phyloP scores from a whole-genome alignment of 495 filamentous ascomycete species.

The Lepidopterella palustris region DNA sequence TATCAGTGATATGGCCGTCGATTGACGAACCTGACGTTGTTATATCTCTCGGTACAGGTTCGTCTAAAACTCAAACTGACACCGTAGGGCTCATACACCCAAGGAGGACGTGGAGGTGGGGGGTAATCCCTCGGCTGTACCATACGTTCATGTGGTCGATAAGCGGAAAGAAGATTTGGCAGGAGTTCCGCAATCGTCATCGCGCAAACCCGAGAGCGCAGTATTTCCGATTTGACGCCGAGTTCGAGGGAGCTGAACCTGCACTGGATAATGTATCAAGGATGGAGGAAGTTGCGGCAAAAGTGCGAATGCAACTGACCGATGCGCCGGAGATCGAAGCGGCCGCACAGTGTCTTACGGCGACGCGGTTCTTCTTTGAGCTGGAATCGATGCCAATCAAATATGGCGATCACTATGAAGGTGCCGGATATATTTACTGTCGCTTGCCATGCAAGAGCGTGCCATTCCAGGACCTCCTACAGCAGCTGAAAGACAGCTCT shows the following conservation, averaged over 20 bases:
- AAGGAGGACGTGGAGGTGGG: background rate
- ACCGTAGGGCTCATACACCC: background rate
- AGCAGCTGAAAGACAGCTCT: background rate
- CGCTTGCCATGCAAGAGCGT: background rate
- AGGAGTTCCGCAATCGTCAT: background rate
- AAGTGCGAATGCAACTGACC: background rate
- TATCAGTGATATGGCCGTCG: background rate
- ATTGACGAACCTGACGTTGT: background rate
- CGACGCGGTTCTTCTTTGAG: background rate
- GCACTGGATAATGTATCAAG: background rate
- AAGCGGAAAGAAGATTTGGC: conserved; percentile 1
- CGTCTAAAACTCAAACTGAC: background rate
- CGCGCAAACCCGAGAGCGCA: background rate
- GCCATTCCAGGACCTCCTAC: background rate
- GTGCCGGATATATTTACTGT: background rate
- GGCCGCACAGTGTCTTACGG: background rate
- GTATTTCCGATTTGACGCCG: background rate
- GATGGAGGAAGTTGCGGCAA: background rate
- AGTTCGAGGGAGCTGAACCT: background rate
- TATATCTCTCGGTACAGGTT: background rate
- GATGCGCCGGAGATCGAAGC: background rate
- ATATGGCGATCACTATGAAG: background rate
- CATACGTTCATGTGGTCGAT: background rate
- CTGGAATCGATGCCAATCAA: background rate
- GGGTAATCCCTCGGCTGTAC: background rate